Evolutionary conservation across 371 early-diverging fungal species (phyloP).

Genomic region (Lichtheimia ornata): DNA sequence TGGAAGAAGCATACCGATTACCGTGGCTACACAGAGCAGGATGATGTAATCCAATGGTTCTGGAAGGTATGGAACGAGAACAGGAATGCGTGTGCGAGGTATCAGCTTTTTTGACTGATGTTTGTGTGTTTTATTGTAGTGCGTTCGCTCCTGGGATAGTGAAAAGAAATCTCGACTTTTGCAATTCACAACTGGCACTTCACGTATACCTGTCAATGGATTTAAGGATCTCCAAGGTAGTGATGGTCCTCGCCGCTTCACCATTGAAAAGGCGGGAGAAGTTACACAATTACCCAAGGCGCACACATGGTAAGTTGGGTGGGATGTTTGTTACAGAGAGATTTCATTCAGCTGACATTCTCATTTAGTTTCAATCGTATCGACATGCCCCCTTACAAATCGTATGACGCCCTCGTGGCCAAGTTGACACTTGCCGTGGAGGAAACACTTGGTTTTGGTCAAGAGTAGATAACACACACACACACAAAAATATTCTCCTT

Average conservation of each 20-base stretch:
- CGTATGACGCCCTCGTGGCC: conserved; percentile 63
- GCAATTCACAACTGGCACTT: conserved; percentile 98
- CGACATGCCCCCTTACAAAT: conserved; percentile 88
- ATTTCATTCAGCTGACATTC: not conserved
- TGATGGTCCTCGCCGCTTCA: conserved; percentile 94
- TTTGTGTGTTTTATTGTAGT: conserved; percentile 29
- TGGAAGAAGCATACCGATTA: conserved; percentile 99
- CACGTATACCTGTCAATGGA: conserved; percentile 97
- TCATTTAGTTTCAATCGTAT: conserved; percentile 87
- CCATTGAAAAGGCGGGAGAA: conserved; percentile 92
- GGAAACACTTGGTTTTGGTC: conserved; percentile 85
- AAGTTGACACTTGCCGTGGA: conserved; percentile 92
- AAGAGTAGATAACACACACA: conserved; percentile 49
- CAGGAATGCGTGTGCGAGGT: not conserved
- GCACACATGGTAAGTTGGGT: conserved; percentile 83
- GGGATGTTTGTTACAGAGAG: not conserved
- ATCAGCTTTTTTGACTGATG: not conserved
- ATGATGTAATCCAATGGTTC: conserved; percentile 95
- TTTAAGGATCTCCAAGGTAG: conserved; percentile 97
- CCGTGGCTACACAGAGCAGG: conserved; percentile 92
- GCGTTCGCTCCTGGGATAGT: conserved; percentile 82
- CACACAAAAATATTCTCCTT: not conserved
- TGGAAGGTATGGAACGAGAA: conserved; percentile 77
- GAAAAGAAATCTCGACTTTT: conserved; percentile 93
- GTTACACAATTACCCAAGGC: conserved; percentile 82